A percentile compares a stretch with the other conserved stretches of the same genome.
These are phyloP conservation scores for Amanita pseudoporphyria DNA, from an alignment of 768 basidiomycete genomes.

Conservation along the genomic window DNA sequence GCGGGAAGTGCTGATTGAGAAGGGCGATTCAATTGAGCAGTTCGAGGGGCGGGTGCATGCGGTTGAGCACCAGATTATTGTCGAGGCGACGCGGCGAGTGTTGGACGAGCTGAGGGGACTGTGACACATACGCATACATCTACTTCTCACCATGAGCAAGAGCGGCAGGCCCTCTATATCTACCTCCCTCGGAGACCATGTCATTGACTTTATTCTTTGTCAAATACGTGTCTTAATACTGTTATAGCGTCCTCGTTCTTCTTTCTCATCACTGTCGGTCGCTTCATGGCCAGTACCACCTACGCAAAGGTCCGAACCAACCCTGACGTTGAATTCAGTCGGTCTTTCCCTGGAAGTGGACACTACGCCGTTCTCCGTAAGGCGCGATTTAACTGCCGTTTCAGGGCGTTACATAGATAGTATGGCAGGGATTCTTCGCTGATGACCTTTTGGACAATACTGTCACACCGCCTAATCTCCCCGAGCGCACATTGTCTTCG, in stretches of 20 bases:
- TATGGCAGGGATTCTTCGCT: not conserved
- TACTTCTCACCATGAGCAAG: not conserved
- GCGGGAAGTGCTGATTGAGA: constrained; percentile 59
- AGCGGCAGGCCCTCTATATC: not conserved
- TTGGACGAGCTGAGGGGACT: constrained; percentile 40
- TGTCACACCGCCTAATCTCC: not conserved
- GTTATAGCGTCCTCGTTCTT: not conserved
- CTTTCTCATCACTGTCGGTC: not conserved
- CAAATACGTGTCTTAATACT: not conserved
- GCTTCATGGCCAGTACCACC: constrained; percentile 1
- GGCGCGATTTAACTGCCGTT: not conserved
- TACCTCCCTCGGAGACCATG: constrained; percentile 1
- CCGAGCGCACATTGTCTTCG: not conserved
- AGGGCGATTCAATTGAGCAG: constrained; percentile 62
- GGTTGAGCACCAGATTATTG: constrained; percentile 87
- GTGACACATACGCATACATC: constrained; percentile 4
- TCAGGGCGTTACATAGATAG: not conserved
- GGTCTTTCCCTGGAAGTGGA: constrained; percentile 1
- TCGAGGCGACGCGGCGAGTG: constrained; percentile 69
- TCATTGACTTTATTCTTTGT: not conserved
- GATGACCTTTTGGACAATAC: not conserved
- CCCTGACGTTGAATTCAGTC: not conserved
- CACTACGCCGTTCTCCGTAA: constrained; percentile 3
- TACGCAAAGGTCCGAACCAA: not conserved
- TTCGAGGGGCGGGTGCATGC: constrained; percentile 73